These are phyloP conservation scores for Wallacemonas sp. DNA, from an alignment of 208 protist species.

Conservation along the genomic window DNA sequence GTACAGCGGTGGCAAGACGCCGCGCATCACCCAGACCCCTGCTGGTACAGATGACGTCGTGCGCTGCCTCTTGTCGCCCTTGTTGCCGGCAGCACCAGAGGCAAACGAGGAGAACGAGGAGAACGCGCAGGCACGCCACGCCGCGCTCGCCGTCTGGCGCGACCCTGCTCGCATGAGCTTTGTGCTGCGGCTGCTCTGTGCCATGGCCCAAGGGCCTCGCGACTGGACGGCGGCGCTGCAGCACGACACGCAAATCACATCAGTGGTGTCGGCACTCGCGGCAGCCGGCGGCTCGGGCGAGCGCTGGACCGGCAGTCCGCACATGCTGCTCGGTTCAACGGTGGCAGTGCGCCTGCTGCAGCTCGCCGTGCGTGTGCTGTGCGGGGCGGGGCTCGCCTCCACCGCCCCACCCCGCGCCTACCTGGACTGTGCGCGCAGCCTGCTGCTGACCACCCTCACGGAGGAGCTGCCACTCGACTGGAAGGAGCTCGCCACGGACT, in stretches of 20 bases:
- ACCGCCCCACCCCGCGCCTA: not conserved
- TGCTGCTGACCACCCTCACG: slow-evolving; percentile 23
- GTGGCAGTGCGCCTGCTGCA: slow-evolving; percentile 1
- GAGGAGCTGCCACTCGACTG: slow-evolving; percentile 61
- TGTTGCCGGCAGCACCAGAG: not conserved
- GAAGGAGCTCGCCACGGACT: slow-evolving; percentile 38
- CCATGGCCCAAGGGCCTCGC: not conserved
- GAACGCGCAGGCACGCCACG: not conserved
- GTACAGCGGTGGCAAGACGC: too few species aligned
- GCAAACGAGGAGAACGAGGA: not conserved
- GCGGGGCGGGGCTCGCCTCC: not conserved
- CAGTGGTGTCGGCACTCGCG: slow-evolving; percentile 2
- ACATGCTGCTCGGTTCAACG: not conserved
- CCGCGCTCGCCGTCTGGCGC: not conserved
- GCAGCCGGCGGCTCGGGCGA: not conserved
- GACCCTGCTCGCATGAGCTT: not conserved
- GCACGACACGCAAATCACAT: not conserved
- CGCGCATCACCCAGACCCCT: too few species aligned
- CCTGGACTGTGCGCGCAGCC: not conserved
- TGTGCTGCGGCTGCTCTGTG: not conserved
- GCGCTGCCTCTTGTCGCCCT: not conserved
- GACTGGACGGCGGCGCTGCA: not conserved
- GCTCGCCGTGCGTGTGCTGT: not conserved
- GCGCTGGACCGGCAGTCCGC: slow-evolving; percentile 6
- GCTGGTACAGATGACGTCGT: not conserved